Base-by-base conservation (phyloP, 768 basidiomycete species). In the Naganishia onofrii region DNA sequence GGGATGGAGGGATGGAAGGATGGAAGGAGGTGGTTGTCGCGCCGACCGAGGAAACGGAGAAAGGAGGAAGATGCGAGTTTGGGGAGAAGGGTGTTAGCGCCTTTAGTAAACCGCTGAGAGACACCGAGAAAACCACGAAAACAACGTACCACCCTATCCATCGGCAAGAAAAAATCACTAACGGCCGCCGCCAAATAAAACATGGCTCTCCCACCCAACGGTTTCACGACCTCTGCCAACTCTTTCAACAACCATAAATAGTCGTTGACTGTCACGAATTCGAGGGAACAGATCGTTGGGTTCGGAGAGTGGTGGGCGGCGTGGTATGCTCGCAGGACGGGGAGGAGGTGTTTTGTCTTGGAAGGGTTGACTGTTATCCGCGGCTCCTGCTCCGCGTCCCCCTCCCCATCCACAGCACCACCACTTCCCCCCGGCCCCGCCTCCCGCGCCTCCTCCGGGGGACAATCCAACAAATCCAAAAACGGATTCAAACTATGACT, bases 111-210 rank as follows among this genome's bases (percentile, higher is more conserved):
- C 6, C 6, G 36, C 6, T 12, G 36, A 63, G 58, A 36, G 23
- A 31, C 36, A 52, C 15, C 19, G 17, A 19, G 4, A 4, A 23
- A 12, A 2, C 17, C 10, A 51, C 9, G n/a, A 56, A n/a, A 64
- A 23, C 28, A 36, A 84, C 88, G 71, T 71, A 92, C 95, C 88
- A 98, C 87, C 79, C 87, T 90, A 77, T 94, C 90, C 68, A 87
- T 85, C 0, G 95, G 96, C 36, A 99, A 83, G 85, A 95, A 99
- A 80, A 99, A 99, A 81, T 99, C 96, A 81, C 91, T 93, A 57
- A 98, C 96, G 5, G 96, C 96, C 0, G 95, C 94, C 28, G 96
- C 96, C 63, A 99, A 88, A 79, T 98, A 99, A 82, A 92, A 99
- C 88, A 99, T 86, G 4, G 89, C 88, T 58, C 84, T 85, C 65